phyloP scores from a whole-genome alignment of 2,329 filamentous ascomycete species.

The Pestalotiopsis sp. region DNA sequence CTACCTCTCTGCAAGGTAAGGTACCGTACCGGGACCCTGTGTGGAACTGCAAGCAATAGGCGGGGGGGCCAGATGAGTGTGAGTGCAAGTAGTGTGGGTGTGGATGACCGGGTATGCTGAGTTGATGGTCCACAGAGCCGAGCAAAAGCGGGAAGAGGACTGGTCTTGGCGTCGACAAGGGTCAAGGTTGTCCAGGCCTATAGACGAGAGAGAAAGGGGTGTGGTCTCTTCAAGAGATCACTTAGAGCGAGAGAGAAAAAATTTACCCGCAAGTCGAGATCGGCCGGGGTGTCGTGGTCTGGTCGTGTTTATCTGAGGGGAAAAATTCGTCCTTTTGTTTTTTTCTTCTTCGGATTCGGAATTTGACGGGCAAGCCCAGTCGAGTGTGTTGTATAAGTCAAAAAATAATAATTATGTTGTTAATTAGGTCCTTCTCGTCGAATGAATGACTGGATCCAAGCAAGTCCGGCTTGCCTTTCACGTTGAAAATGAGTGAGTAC shows the following conservation, averaged over 20 bases:
- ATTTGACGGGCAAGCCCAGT: constrained; percentile 26
- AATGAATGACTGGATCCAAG: constrained; percentile 56
- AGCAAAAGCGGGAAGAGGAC: constrained; percentile 43
- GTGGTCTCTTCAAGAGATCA: background rate
- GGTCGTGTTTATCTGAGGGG: constrained; percentile 6
- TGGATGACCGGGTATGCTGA: constrained; percentile 2
- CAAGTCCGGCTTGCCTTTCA: constrained; percentile 64
- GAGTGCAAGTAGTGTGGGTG: constrained; percentile 13
- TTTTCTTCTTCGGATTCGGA: constrained; percentile 20
- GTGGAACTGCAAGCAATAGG: constrained; percentile 34
- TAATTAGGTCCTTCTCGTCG: constrained; percentile 38
- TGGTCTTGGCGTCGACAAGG: constrained; percentile 1
- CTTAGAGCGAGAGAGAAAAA: constrained; percentile 18
- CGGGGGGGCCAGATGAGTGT: constrained; percentile 18
- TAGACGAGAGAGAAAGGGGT: constrained; percentile 24
- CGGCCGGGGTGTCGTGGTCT: constrained; percentile 25
- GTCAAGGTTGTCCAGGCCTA: constrained; percentile 30
- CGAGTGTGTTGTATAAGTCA: constrained; percentile 20
- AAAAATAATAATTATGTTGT: constrained; percentile 37
- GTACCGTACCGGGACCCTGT: constrained; percentile 41
- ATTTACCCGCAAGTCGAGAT: constrained; percentile 21
- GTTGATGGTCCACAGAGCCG: constrained; percentile 35
- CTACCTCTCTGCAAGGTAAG: constrained; percentile 20
- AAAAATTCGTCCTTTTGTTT: background rate
- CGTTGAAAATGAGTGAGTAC: constrained; percentile 31